Percentiles rank a stretch among this genome's conserved stretches.
Conservation (phyloP, 768 basidiomycete genomes). For the Trametes meyenii region DNA sequence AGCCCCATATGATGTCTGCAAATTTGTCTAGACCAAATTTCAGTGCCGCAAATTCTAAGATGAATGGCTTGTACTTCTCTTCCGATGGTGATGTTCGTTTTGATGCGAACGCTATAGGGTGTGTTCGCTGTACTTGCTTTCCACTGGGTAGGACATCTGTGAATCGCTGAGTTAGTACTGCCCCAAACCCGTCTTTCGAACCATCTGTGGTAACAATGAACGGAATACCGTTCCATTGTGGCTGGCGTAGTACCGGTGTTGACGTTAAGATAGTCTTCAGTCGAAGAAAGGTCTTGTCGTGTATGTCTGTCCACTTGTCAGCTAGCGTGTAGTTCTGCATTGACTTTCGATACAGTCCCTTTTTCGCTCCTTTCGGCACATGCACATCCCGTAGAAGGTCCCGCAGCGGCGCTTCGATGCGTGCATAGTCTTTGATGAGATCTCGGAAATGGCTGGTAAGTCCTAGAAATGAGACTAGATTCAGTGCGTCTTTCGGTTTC, state of each 20-base stretch:
- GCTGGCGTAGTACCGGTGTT: constrained; percentile 37
- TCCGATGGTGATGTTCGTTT: constrained; percentile 39
- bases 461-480: constrained; percentile 40
- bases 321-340: constrained; percentile 28
- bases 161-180: constrained; percentile 33
- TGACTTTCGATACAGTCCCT: constrained; percentile 31
- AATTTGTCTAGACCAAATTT: constrained; percentile 35
- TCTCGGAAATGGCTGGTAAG: constrained; percentile 40
- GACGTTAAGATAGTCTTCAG: constrained; percentile 37
- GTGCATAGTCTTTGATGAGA: constrained; percentile 39
- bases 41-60: constrained; percentile 41
- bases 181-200: constrained; percentile 38
- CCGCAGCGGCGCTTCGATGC: constrained; percentile 34
- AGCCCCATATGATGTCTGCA: constrained; percentile 23
- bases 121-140: constrained; percentile 18
- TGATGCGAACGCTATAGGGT: constrained; percentile 40
- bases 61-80: constrained; percentile 36
- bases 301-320: constrained; percentile 25
- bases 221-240: constrained; percentile 38
- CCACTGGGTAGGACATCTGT: constrained; percentile 27
- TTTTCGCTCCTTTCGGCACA: constrained; percentile 25
- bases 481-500: constrained; percentile 31
- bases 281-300: constrained; percentile 31
- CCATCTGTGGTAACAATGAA: constrained; percentile 43
- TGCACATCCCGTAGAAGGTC: constrained; percentile 32